These are phyloP conservation scores for Eimeria sp. DNA, from an alignment of 169 alveolate species.

Conservation along the genomic window DNA sequence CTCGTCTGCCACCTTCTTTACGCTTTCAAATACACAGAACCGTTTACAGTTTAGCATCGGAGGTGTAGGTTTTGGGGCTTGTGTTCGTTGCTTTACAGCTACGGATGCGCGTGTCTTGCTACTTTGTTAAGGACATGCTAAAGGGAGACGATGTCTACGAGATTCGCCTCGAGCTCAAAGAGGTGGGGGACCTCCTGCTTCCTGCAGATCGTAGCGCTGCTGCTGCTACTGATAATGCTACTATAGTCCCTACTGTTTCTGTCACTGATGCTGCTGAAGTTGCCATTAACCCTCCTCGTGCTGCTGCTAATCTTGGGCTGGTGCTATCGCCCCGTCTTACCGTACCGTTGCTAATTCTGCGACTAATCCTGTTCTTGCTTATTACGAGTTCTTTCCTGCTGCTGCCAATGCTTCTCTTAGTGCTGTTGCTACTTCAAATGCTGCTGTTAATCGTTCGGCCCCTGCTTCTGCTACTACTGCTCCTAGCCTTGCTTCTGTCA, in stretches of 20 bases:
- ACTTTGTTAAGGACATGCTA: constrained; percentile 89
- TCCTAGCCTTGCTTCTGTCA: no score
- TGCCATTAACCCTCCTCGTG: not conserved
- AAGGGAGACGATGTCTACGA: constrained; percentile 92
- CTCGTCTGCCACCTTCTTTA: no score
- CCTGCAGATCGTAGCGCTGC: no score
- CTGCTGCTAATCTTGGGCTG: not conserved
- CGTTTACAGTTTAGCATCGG: not conserved
- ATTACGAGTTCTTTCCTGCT: not conserved
- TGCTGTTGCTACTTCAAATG: not conserved
- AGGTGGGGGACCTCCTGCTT: no score
- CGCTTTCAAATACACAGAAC: no score
- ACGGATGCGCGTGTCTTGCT: constrained; percentile 89
- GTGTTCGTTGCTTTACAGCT: constrained; percentile 76
- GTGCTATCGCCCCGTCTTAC: no score
- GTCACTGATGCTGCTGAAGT: not conserved
- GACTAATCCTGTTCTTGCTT: not conserved
- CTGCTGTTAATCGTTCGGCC: no score
- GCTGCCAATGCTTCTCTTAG: not conserved
- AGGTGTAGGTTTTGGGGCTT: not conserved
- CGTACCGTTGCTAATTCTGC: not conserved
- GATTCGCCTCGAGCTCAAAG: constrained; percentile 88
- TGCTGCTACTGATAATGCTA: not conserved
- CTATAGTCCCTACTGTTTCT: not conserved
- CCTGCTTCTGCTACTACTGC: no score